Evolutionary conservation across 2,329 filamentous ascomycete species (phyloP).

Genomic region (Pyricularia sp.): DNA sequence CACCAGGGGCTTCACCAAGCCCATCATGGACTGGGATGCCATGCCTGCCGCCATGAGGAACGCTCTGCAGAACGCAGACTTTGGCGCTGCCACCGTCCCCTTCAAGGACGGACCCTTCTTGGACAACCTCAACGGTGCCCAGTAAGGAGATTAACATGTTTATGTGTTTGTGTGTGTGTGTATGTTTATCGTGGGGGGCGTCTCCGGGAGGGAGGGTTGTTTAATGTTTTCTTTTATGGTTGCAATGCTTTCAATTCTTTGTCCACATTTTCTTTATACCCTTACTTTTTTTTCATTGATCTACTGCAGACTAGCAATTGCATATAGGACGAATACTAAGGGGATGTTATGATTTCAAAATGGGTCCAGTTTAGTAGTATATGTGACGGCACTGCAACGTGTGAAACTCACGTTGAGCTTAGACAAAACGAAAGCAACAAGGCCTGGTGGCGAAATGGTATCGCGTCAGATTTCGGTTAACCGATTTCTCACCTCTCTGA

Average conservation of each 20-base stretch:
- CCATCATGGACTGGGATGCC: constrained; percentile 30
- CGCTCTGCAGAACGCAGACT: constrained; percentile 24
- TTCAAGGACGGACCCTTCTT: constrained; percentile 18
- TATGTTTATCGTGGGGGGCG: too few relatives aligned
- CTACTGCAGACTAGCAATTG: background rate
- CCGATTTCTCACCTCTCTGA: background rate
- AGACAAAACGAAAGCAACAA: background rate
- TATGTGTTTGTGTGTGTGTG: too few relatives aligned
- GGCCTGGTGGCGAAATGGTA: constrained; percentile 5
- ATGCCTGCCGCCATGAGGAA: constrained; percentile 21
- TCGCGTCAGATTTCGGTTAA: constrained; percentile 6
- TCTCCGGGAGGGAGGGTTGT: background rate
- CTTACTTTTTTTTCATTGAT: background rate
- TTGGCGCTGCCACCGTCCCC: constrained; percentile 28
- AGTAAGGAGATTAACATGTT: background rate
- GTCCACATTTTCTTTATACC: background rate
- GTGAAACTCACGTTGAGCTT: too few relatives aligned
- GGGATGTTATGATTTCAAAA: too few relatives aligned
- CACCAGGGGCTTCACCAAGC: constrained; percentile 22
- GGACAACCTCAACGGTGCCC: constrained; percentile 5
- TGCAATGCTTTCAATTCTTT: background rate
- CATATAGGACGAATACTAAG: too few relatives aligned
- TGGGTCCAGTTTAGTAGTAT: too few relatives aligned
- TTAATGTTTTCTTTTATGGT: background rate
- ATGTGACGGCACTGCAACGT: too few relatives aligned